Evolutionary conservation across 2,329 filamentous ascomycete species (phyloP).

Genomic region (Coniochaeta pulveracea): DNA sequence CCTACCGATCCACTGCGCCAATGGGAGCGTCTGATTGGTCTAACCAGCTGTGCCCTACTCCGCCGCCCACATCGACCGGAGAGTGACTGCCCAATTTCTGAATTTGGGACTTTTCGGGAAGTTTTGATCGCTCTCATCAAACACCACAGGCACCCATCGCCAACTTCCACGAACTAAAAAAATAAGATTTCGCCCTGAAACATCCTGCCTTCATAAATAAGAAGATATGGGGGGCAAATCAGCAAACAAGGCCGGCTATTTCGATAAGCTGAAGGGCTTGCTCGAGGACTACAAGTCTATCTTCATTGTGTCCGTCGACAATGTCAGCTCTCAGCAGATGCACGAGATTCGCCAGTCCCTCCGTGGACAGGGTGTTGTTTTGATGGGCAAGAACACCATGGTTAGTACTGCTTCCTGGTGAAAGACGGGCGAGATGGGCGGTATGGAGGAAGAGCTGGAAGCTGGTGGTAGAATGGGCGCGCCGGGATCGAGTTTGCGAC

Average conservation of each 20-base stretch:
- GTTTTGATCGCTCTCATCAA: constrained; percentile 3
- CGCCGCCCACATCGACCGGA: background rate
- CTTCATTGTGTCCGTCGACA: constrained; percentile 97
- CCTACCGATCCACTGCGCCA: background rate
- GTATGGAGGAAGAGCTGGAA: no score
- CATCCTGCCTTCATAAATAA: constrained; percentile 90
- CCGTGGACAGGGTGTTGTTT: constrained; percentile 82
- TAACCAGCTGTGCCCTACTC: constrained; percentile 1
- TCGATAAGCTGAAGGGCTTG: constrained; percentile 98
- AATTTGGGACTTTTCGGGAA: constrained; percentile 4
- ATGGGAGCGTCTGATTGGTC: background rate
- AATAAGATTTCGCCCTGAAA: constrained; percentile 69
- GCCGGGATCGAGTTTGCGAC: no score
- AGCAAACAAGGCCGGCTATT: constrained; percentile 89
- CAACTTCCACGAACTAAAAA: constrained; percentile 9
- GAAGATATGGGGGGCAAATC: constrained; percentile 99
- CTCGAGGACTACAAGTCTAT: constrained; percentile 94
- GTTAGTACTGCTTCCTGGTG: no score
- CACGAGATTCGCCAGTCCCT: constrained; percentile 96
- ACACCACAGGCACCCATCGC: constrained; percentile 7
- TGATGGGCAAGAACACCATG: constrained; percentile 99
- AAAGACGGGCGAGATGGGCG: no score
- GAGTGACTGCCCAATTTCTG: constrained; percentile 8
- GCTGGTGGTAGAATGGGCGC: no score
- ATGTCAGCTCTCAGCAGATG: constrained; percentile 99